Conservation (phyloP, 2,329 filamentous ascomycete genomes). For the Trichoderma afroharzianum region DNA sequence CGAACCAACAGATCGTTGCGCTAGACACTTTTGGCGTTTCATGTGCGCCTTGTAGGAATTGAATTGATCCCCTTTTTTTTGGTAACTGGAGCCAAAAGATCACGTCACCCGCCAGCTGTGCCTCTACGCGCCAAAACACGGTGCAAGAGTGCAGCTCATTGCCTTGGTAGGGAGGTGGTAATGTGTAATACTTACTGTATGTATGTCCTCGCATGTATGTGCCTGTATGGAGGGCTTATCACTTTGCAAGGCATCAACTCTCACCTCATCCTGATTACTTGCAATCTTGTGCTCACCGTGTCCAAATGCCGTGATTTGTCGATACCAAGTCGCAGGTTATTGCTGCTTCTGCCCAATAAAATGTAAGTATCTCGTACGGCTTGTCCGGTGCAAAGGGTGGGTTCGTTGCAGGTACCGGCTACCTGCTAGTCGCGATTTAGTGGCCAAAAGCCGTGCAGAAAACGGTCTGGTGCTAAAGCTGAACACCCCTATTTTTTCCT, state of each 20-base stretch:
- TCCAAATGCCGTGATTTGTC: neutral
- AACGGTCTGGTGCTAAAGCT: neutral
- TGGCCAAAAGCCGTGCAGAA: neutral
- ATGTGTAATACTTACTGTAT: neutral
- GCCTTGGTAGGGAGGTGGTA: neutral
- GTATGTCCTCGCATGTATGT: neutral
- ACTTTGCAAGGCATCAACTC: neutral
- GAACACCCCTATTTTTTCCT: neutral
- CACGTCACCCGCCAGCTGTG: neutral
- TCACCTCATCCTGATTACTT: neutral
- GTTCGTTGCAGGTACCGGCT: neutral
- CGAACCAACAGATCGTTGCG: neutral
- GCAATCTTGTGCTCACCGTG: neutral
- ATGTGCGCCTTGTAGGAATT: neutral
- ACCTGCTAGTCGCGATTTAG: neutral
- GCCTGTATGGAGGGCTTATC: neutral
- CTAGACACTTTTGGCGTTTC: neutral
- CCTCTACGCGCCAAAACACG: neutral
- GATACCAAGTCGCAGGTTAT: neutral
- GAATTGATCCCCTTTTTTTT: neutral
- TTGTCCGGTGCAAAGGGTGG: neutral
- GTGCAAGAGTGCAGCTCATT: neutral
- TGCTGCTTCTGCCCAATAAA: neutral
- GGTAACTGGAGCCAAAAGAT: neutral
- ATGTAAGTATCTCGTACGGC: neutral